phyloP scores from a whole-genome alignment of 2,329 filamentous ascomycete species.

The Metarhizium robertsii region DNA sequence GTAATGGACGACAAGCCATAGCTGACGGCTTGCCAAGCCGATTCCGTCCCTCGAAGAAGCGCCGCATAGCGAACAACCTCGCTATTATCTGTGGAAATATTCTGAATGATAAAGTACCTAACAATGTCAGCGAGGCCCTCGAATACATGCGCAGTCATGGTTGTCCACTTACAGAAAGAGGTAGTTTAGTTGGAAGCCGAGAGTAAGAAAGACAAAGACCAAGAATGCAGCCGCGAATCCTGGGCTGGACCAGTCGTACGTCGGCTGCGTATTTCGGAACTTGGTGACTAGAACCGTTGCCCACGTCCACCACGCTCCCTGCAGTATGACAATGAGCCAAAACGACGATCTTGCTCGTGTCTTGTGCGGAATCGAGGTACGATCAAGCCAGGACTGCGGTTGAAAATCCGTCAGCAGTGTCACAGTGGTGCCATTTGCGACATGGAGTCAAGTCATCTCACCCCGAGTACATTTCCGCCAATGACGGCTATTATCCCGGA shows the following conservation, averaged over 20 bases:
- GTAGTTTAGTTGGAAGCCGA: slow-evolving; percentile 66
- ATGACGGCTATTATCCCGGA: slow-evolving; percentile 58
- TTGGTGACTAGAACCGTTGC: slow-evolving; percentile 54
- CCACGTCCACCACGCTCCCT: slow-evolving; percentile 68
- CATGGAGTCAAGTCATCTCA: no score
- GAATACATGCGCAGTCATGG: no score
- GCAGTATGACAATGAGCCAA: slow-evolving; percentile 40
- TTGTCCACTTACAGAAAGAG: slow-evolving; percentile 47
- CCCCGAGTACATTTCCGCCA: slow-evolving; percentile 52
- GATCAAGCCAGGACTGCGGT: slow-evolving; percentile 46
- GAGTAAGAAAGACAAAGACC: slow-evolving; percentile 57
- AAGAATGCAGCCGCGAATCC: slow-evolving; percentile 60
- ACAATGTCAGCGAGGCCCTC: not conserved
- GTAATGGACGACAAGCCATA: slow-evolving; percentile 56
- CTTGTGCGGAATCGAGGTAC: slow-evolving; percentile 42
- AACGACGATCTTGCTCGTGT: slow-evolving; percentile 46
- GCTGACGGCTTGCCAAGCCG: slow-evolving; percentile 62
- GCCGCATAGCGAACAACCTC: slow-evolving; percentile 62
- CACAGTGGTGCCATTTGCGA: not conserved
- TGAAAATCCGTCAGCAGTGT: not conserved
- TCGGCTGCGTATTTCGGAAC: slow-evolving; percentile 46
- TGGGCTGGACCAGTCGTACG: slow-evolving; percentile 54
- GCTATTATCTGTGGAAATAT: slow-evolving; percentile 50
- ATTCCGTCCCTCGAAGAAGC: slow-evolving; percentile 60
- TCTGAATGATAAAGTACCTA: slow-evolving; percentile 59